Conservation (phyloP, 139 green algal genomes). For the Auxenochlorella protothecoides region DNA sequence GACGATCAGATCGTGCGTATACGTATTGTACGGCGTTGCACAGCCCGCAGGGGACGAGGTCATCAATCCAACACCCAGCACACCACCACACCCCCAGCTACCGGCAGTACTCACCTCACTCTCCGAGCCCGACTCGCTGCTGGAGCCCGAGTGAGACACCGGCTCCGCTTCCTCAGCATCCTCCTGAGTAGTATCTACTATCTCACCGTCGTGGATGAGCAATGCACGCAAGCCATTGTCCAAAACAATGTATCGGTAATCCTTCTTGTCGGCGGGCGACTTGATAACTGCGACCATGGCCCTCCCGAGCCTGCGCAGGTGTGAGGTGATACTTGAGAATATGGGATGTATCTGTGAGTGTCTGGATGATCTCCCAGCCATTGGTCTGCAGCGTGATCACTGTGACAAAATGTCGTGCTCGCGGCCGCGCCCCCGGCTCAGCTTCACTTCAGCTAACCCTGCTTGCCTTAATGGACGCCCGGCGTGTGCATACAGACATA, state of each 20-base stretch:
- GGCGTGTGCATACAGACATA: no score
- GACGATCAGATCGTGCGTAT: not conserved
- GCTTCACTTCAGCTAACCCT: no score
- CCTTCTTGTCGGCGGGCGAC: constrained; percentile 50
- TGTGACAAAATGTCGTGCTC: no score
- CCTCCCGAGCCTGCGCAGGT: no score
- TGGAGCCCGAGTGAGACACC: not conserved
- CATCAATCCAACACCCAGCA: not conserved
- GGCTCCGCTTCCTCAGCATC: constrained; percentile 18
- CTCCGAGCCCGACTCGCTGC: not conserved
- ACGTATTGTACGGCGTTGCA: not conserved
- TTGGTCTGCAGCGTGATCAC: no score
- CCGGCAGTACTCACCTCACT: not conserved
- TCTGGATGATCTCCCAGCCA: no score
- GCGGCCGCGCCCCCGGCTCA: no score
- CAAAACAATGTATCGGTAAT: constrained; percentile 55
- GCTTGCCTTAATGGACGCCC: no score
- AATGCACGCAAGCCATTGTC: constrained; percentile 67
- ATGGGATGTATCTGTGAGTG: no score
- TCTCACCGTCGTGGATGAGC: constrained; percentile 83
- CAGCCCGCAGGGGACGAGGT: not conserved
- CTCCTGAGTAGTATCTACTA: constrained; percentile 18
- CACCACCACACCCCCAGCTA: not conserved
- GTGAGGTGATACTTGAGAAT: no score
- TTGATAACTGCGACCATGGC: not conserved